A percentile compares a stretch with the other conserved stretches of the same genome.
These are phyloP conservation scores for Colletotrichum eremochloae DNA, from an alignment of 2,329 filamentous ascomycete species.

Conservation along the genomic window DNA sequence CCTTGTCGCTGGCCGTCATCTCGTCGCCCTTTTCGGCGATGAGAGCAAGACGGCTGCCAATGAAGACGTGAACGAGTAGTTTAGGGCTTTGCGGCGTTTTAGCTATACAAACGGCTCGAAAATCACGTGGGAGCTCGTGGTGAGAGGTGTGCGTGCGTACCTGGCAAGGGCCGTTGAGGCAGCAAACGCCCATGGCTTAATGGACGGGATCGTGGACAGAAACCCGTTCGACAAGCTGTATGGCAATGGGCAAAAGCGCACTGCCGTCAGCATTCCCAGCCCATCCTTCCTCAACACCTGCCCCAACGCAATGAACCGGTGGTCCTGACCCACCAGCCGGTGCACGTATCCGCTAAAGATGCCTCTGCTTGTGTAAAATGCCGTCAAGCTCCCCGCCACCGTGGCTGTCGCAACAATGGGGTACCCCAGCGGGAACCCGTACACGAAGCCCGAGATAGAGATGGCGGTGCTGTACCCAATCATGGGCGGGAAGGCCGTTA, in stretches of 20 bases:
- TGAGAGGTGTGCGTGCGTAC: slow-evolving; percentile 49
- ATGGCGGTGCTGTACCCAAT: slow-evolving; percentile 86
- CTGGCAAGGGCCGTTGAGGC: slow-evolving; percentile 84
- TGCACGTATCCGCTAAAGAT: slow-evolving; percentile 84
- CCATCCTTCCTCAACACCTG: slow-evolving; percentile 93
- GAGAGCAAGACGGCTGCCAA: slow-evolving; percentile 84
- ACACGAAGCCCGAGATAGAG: slow-evolving; percentile 68
- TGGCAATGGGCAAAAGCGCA: slow-evolving; percentile 91
- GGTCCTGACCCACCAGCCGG: slow-evolving; percentile 83
- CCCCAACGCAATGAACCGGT: slow-evolving; percentile 87
- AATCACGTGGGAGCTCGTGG: background rate
- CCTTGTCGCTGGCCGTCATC: slow-evolving; percentile 84
- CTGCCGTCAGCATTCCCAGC: slow-evolving; percentile 88
- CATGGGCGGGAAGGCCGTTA: slow-evolving; percentile 86
- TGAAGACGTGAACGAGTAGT: slow-evolving; percentile 91
- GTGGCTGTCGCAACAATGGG: slow-evolving; percentile 85
- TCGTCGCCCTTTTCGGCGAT: slow-evolving; percentile 86
- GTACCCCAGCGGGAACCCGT: slow-evolving; percentile 77
- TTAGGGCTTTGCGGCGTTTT: slow-evolving; percentile 74
- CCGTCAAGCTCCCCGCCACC: slow-evolving; percentile 80
- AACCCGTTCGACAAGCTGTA: slow-evolving; percentile 96
- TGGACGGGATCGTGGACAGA: slow-evolving; percentile 91
- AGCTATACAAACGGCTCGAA: background rate
- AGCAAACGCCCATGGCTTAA: slow-evolving; percentile 81
- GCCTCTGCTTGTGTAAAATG: slow-evolving; percentile 85